These are phyloP conservation scores for Trametes versicolor DNA, from an alignment of 1,284 basidiomycete genomes.

Conservation along the genomic window DNA sequence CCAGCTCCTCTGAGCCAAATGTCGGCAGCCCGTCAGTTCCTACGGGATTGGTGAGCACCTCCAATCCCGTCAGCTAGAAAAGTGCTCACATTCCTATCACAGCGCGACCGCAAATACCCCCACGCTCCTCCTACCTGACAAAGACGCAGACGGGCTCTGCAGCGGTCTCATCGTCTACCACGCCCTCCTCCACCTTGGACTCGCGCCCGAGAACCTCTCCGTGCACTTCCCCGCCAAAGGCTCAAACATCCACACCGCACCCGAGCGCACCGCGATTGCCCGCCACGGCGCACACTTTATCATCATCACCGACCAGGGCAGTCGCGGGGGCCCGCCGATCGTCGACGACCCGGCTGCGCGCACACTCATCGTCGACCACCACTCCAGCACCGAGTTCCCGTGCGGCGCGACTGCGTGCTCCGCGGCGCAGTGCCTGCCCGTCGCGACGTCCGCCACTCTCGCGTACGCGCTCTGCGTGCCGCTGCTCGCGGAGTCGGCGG, in stretches of 20 bases:
- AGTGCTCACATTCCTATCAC: background rate
- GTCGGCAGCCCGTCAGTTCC: conserved; percentile 1
- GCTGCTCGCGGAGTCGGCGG: conserved; percentile 21
- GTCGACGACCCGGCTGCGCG: conserved; percentile 28
- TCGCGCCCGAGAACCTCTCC: conserved; percentile 30
- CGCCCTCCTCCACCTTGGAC: conserved; percentile 43
- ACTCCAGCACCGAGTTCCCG: conserved; percentile 44
- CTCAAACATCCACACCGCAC: conserved; percentile 40
- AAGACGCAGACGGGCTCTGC: conserved; percentile 47
- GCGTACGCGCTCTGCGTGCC: conserved; percentile 43
- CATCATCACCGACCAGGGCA: conserved; percentile 45
- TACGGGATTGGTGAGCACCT: background rate
- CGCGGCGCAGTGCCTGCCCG: conserved; percentile 39
- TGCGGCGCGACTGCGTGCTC: conserved; percentile 41
- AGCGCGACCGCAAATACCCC: conserved; percentile 25
- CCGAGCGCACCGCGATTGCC: conserved; percentile 40
- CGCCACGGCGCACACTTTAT: conserved; percentile 36
- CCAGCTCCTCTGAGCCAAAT: conserved; percentile 2
- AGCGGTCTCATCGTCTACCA: conserved; percentile 43
- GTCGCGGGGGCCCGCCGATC: conserved; percentile 41
- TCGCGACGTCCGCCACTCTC: conserved; percentile 45
- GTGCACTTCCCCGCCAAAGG: conserved; percentile 46
- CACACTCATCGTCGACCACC: conserved; percentile 46
- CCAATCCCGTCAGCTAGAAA: background rate
- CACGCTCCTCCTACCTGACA: conserved; percentile 46